Evolutionary conservation across 2,329 filamentous ascomycete species (phyloP).

Genomic region (Fusarium guadeloupense): DNA sequence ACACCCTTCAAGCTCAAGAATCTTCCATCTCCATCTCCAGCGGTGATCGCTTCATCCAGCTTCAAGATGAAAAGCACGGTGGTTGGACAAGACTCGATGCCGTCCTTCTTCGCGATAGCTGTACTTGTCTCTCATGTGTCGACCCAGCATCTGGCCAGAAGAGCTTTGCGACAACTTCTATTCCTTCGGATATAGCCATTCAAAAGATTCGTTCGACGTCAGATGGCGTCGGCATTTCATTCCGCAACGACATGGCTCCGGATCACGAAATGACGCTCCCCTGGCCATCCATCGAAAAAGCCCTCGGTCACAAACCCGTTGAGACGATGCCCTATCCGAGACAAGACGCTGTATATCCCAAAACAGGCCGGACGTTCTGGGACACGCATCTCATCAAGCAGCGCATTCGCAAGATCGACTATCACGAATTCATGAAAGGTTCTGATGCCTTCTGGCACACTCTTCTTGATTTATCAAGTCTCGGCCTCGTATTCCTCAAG

Average conservation of each 20-base stretch:
- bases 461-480: slow-evolving; percentile 68
- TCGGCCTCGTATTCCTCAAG: slow-evolving; percentile 81
- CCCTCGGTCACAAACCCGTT: slow-evolving; percentile 37
- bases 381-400: slow-evolving; percentile 48
- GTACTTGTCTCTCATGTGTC: slow-evolving; percentile 62
- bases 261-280: slow-evolving; percentile 48
- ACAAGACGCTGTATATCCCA: slow-evolving; percentile 43
- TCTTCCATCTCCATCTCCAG: slow-evolving; percentile 40
- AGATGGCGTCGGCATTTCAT: slow-evolving; percentile 65
- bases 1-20: slow-evolving; percentile 9
- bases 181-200: slow-evolving; percentile 49
- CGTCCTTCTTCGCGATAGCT: slow-evolving; percentile 61
- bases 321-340: slow-evolving; percentile 38
- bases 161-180: slow-evolving; percentile 56
- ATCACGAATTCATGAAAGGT: slow-evolving; percentile 75
- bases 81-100: slow-evolving; percentile 42
- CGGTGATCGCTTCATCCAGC: slow-evolving; percentile 41
- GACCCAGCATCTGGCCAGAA: slow-evolving; percentile 69
- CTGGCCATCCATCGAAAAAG: slow-evolving; percentile 51
- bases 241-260: slow-evolving; percentile 58
- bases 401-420: slow-evolving; percentile 70
- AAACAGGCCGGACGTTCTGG: slow-evolving; percentile 54
- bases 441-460: slow-evolving; percentile 65
- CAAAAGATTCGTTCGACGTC: slow-evolving; percentile 43
- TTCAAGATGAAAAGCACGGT: slow-evolving; percentile 32